Evolutionary conservation across 495 filamentous ascomycete species (phyloP).

Genomic region (Elaphomyces granulatus): DNA sequence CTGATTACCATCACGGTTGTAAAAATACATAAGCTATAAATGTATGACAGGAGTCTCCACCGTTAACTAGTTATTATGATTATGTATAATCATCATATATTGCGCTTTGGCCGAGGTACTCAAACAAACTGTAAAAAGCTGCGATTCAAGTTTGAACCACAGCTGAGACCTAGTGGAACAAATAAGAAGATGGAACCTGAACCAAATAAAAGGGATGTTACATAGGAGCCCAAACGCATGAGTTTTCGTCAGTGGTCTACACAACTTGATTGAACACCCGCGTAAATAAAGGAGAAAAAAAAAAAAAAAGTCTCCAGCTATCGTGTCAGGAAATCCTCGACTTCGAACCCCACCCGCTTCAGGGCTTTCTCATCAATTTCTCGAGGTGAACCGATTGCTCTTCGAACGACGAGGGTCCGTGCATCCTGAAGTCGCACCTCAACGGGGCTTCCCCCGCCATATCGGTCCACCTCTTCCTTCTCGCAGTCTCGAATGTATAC

Average conservation of each 20-base stretch:
- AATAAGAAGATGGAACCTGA: too few relatives aligned
- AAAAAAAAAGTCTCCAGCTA: conserved; percentile 5
- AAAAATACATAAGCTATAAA: too few relatives aligned
- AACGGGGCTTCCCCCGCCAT: conserved; percentile 27
- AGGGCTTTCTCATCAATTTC: conserved; percentile 51
- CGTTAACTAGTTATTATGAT: too few relatives aligned
- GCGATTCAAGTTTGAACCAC: too few relatives aligned
- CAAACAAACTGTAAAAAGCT: too few relatives aligned
- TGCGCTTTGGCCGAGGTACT: too few relatives aligned
- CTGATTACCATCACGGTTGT: too few relatives aligned
- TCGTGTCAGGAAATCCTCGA: conserved; percentile 58
- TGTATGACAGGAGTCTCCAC: too few relatives aligned
- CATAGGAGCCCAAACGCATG: too few relatives aligned
- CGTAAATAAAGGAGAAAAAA: conserved; percentile 1
- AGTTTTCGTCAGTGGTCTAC: too few relatives aligned
- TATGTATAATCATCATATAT: too few relatives aligned
- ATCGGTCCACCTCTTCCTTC: conserved; percentile 32
- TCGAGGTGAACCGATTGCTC: conserved; percentile 19
- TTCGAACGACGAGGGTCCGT: conserved; percentile 44
- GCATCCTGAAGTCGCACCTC: conserved; percentile 39
- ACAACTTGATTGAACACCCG: not conserved
- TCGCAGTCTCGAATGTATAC: conserved; percentile 40
- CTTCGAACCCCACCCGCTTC: conserved; percentile 65
- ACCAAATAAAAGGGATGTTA: not conserved
- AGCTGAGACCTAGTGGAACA: too few relatives aligned